These are phyloP conservation scores for Scortechinia acanthostroma DNA, from an alignment of 2,329 filamentous ascomycete genomes.

Conservation along the genomic window DNA sequence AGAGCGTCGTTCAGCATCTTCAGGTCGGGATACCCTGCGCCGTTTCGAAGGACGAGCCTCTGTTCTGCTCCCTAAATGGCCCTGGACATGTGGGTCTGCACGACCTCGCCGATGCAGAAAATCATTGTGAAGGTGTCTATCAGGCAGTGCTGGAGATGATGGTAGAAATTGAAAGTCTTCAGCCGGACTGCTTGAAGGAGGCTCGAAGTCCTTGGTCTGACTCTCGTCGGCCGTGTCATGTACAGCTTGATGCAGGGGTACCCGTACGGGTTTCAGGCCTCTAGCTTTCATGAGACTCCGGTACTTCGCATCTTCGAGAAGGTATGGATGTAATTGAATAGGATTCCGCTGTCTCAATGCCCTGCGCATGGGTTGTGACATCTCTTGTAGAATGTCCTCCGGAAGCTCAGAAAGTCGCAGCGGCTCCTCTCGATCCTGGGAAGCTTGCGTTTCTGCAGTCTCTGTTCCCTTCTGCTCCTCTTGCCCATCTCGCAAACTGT, in stretches of 20 bases:
- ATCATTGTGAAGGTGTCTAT: too few relatives aligned
- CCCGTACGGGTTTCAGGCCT: slow-evolving; percentile 30
- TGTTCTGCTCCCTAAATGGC: too few relatives aligned
- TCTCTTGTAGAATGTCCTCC: slow-evolving; percentile 14
- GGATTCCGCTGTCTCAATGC: slow-evolving; percentile 30
- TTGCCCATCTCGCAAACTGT: neutral
- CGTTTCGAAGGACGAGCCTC: neutral
- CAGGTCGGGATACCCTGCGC: neutral
- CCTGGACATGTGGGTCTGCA: too few relatives aligned
- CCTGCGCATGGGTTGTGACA: slow-evolving; percentile 16
- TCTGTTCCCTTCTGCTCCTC: neutral
- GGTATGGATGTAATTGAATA: slow-evolving; percentile 37
- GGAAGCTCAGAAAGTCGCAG: slow-evolving; percentile 13
- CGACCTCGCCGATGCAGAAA: too few relatives aligned
- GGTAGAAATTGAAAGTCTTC: neutral
- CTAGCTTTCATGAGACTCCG: slow-evolving; percentile 24
- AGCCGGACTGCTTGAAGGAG: neutral
- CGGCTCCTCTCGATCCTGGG: too few relatives aligned
- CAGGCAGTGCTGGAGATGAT: neutral
- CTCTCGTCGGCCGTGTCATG: slow-evolving; percentile 2
- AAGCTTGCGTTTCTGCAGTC: slow-evolving; percentile 3
- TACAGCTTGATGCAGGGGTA: slow-evolving; percentile 9
- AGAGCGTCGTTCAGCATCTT: too few relatives aligned
- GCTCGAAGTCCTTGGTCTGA: neutral
- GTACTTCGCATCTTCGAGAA: slow-evolving; percentile 33